Percentiles rank a stretch among this genome's conserved stretches.
These are phyloP conservation scores for Melampsora larici-populina DNA, from an alignment of 1,284 basidiomycete species.

Conservation along the genomic window DNA sequence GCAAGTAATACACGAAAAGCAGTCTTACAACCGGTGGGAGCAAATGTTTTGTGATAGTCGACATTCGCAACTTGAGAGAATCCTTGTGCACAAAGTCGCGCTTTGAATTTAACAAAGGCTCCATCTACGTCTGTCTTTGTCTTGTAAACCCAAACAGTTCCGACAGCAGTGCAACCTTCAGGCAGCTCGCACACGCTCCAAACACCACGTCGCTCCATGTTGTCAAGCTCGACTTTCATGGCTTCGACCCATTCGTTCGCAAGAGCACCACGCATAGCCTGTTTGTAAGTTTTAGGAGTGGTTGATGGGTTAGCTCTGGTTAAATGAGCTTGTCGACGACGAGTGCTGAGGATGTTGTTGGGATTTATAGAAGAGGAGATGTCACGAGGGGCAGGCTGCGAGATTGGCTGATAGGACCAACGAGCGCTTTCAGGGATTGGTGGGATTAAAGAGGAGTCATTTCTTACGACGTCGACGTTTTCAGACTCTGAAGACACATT, in stretches of 20 bases:
- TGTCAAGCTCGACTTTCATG: slow-evolving; percentile 3
- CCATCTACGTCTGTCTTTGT: slow-evolving; percentile 6
- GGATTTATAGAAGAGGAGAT: background rate
- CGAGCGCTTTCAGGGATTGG: no score
- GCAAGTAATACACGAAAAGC: background rate
- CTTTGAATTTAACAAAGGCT: slow-evolving; percentile 9
- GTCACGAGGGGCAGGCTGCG: no score
- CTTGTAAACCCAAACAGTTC: slow-evolving; percentile 15
- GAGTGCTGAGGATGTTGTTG: background rate
- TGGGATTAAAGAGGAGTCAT: no score
- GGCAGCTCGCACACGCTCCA: slow-evolving; percentile 4
- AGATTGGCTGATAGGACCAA: background rate
- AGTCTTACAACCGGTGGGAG: slow-evolving; percentile 6
- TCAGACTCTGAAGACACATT: no score
- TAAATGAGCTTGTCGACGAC: background rate
- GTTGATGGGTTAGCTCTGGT: background rate
- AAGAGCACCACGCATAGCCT: background rate
- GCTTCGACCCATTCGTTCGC: background rate
- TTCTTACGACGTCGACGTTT: no score
- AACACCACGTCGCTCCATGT: no score
- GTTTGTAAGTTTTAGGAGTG: slow-evolving; percentile 12
- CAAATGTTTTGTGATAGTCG: slow-evolving; percentile 9
- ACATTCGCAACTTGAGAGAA: no score
- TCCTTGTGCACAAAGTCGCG: background rate
- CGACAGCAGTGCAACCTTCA: background rate